Evolutionary conservation across 805 yeast species (phyloP), one percentile per base, ranked within the genome.

Genomic region (Debaryomyces maramus): DNA sequence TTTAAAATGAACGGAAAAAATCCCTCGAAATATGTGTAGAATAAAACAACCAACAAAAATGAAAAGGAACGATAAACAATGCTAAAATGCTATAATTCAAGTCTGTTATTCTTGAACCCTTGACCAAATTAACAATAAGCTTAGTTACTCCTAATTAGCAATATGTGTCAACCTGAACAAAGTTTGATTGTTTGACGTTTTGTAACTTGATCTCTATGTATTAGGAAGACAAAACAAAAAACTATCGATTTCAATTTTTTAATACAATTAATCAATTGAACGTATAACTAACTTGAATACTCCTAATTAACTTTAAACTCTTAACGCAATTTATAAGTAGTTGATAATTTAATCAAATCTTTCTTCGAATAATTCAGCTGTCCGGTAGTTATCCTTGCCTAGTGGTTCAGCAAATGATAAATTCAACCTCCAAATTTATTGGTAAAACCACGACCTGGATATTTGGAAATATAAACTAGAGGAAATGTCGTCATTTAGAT

Each of bases 391-490:
- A 24, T 24, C 28, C 28, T 24, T 24, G 28, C 13, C 28, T 24
- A 24, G n/a, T n/a, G 11, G 28, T 24, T 24, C 28, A 24, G 28
- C 28, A 24, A 24, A 24, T n/a, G 28, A 24, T 24, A 15, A 24
- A 24, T 24, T 24, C 10, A 24, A 24, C 28, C 28, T n/a, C 28
- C 28, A 24, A 24, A n/a, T 24, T 24, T 24, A n/a, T n/a, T n/a
- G n/a, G n/a, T n/a, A n/a, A n/a, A n/a, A n/a, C n/a, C n/a, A n/a
- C n/a, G n/a, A n/a, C n/a, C n/a, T n/a, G n/a, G n/a, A n/a, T n/a
- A n/a, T n/a, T n/a, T n/a, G n/a, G n/a, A n/a, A n/a, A n/a, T n/a
- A n/a, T n/a, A n/a, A n/a, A n/a, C n/a, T n/a, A n/a, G n/a, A n/a
- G n/a, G n/a, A n/a, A n/a, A n/a, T n/a, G n/a, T n/a, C n/a, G n/a